A percentile compares a stretch with the other conserved stretches of the same genome.
Evolutionary conservation across 1,284 basidiomycete species (phyloP).

Genomic region (Phylloboletellus chloephorus): DNA sequence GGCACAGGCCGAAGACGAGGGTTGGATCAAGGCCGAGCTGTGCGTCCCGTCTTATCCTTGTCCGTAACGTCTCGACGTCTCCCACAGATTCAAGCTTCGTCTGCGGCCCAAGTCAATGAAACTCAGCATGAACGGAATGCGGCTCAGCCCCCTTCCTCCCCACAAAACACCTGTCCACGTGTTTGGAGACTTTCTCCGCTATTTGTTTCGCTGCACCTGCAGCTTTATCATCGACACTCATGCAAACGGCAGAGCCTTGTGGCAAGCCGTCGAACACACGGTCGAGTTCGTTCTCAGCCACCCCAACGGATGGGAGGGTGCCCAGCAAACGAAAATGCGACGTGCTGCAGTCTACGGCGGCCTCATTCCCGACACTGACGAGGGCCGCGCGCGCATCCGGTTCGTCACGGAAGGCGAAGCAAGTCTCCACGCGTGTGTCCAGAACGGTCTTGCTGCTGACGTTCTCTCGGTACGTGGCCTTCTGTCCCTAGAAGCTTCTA

Average conservation of each 20-base stretch:
- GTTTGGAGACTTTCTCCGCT: conserved; percentile 71
- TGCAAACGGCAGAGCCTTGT: conserved; percentile 57
- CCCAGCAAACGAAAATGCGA: conserved; percentile 73
- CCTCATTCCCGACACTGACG: conserved; percentile 65
- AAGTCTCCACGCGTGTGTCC: conserved; percentile 69
- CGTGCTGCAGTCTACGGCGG: conserved; percentile 61
- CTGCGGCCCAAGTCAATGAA: conserved; percentile 69
- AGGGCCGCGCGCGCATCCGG: conserved; percentile 61
- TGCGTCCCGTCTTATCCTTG: conserved; percentile 33
- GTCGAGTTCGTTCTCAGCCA: conserved; percentile 71
- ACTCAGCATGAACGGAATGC: conserved; percentile 76
- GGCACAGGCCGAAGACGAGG: conserved; percentile 68
- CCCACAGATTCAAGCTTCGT: conserved; percentile 66
- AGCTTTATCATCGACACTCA: conserved; percentile 73
- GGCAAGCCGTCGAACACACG: conserved; percentile 55
- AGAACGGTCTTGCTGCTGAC: conserved; percentile 68
- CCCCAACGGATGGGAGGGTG: conserved; percentile 79
- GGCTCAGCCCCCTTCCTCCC: conserved; percentile 58
- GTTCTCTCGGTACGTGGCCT: conserved; percentile 54
- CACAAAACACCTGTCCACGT: conserved; percentile 63
- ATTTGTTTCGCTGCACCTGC: conserved; percentile 65
- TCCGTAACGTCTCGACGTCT: neutral
- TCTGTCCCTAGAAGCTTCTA: neutral
- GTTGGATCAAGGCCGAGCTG: conserved; percentile 70
- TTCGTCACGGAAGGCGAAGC: conserved; percentile 80